Conservation (phyloP, 2,329 filamentous ascomycete genomes). For the Scedosporium boydii region DNA sequence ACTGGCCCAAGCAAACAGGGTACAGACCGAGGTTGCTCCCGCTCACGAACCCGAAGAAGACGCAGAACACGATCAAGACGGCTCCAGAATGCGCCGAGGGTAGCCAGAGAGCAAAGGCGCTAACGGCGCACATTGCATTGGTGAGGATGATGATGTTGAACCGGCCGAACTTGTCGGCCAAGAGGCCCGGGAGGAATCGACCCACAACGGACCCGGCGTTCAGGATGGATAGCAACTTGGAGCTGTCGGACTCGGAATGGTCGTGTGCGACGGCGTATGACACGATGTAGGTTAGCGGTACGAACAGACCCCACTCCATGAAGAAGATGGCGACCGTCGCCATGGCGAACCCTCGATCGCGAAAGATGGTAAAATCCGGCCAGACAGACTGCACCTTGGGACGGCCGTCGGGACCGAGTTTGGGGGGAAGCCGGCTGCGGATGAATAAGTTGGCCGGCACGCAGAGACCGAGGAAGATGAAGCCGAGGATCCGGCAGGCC, state of each 20-base stretch:
- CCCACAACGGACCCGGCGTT: constrained; percentile 73
- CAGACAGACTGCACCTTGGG: constrained; percentile 26
- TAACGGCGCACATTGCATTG: constrained; percentile 44
- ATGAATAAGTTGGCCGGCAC: constrained; percentile 38
- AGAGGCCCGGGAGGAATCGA: constrained; percentile 63
- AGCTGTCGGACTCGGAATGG: constrained; percentile 50
- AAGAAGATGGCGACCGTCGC: constrained; percentile 57
- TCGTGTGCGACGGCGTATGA: constrained; percentile 57
- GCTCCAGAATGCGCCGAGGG: constrained; percentile 39
- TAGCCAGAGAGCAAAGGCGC: constrained; percentile 62
- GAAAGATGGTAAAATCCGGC: constrained; percentile 55
- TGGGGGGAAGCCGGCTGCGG: constrained; percentile 43
- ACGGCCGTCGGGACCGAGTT: constrained; percentile 14
- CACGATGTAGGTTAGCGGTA: constrained; percentile 69
- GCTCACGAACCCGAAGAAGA: constrained; percentile 70
- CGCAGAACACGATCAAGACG: constrained; percentile 56
- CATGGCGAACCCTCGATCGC: constrained; percentile 48
- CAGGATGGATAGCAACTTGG: constrained; percentile 69
- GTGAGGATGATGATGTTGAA: constrained; percentile 73
- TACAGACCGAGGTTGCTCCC: constrained; percentile 70
- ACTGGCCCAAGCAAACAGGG: constrained; percentile 72
- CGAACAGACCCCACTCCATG: constrained; percentile 60
- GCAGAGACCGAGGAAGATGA: constrained; percentile 37
- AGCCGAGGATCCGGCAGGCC: constrained; percentile 38
- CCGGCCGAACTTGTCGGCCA: constrained; percentile 67